Evolutionary conservation across 768 basidiomycete genomes (phyloP).

Genomic region (Infundibulicybe gibba): DNA sequence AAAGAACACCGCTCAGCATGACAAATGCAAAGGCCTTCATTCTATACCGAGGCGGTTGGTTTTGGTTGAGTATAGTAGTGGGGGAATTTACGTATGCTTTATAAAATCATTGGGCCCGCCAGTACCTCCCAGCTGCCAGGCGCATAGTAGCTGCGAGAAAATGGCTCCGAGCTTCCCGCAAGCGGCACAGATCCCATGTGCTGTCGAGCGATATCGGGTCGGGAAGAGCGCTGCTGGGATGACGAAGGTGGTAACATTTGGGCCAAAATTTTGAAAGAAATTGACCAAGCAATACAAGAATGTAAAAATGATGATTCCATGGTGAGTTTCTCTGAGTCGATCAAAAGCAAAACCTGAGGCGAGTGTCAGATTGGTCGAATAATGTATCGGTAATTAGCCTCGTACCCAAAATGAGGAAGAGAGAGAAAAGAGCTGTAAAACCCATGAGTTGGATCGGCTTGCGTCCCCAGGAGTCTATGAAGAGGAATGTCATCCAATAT

Average conservation of each 20-base stretch:
- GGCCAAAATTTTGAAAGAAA: constrained; percentile 70
- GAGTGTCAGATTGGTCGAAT: no score
- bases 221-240: constrained; percentile 65
- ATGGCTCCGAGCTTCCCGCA: constrained; percentile 64
- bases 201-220: constrained; percentile 64
- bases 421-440: constrained; percentile 58
- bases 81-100: constrained; percentile 34
- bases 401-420: constrained; percentile 70
- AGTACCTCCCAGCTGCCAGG: constrained; percentile 42
- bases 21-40: constrained; percentile 61
- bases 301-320: constrained; percentile 39
- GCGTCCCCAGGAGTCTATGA: constrained; percentile 79
- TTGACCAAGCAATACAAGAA: constrained; percentile 60
- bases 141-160: constrained; percentile 51
- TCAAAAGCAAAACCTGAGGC: constrained; percentile 43
- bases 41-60: constrained; percentile 14
- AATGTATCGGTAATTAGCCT: no score
- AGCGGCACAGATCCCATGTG: constrained; percentile 62
- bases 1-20: constrained; percentile 61
- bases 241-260: constrained; percentile 59
- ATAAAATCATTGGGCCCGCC: constrained; percentile 39
- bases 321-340: constrained; percentile 25
- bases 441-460: constrained; percentile 82
- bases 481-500: constrained; percentile 58
- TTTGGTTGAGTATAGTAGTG: background rate